Percentiles rank a stretch among this genome's conserved stretches.
Conservation (phyloP, 805 yeast genomes). For the Vanderwaltozyma tropicalis region DNA sequence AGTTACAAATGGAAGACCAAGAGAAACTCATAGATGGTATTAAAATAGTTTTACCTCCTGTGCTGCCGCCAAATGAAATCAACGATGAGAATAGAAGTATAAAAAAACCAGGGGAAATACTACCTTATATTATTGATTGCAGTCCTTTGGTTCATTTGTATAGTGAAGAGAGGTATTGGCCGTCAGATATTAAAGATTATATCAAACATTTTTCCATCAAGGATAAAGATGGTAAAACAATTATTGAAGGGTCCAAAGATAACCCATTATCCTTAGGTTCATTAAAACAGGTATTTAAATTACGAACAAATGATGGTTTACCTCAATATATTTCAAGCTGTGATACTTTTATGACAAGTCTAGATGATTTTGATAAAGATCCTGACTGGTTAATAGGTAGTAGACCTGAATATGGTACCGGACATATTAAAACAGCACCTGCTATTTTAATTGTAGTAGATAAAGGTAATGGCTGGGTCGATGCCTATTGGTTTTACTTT, state of each 20-base stretch:
- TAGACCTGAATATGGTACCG: conserved; percentile 60
- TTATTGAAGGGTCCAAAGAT: conserved; percentile 10
- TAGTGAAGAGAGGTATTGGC: conserved; percentile 80
- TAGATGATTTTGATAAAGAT: conserved; percentile 55
- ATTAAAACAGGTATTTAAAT: conserved; percentile 7
- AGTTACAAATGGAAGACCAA: background rate
- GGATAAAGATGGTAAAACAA: conserved; percentile 34
- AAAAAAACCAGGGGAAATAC: conserved; percentile 35
- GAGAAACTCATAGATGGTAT: background rate
- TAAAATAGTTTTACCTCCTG: conserved; percentile 13
- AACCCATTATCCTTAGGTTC: conserved; percentile 23
- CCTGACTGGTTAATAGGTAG: conserved; percentile 87
- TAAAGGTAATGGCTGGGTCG: conserved; percentile 91
- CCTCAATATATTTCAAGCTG: conserved; percentile 15
- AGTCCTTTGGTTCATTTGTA: conserved; percentile 79
- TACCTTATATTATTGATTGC: conserved; percentile 49
- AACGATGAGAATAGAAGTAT: conserved; percentile 22
- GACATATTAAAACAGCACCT: conserved; percentile 66
- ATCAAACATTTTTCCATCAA: conserved; percentile 56
- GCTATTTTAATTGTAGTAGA: conserved; percentile 76
- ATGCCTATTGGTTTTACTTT: conserved; percentile 92
- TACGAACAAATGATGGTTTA: conserved; percentile 5
- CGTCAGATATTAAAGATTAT: conserved; percentile 66
- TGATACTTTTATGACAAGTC: conserved; percentile 40
- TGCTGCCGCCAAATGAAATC: conserved; percentile 19